Evolutionary conservation across 2,329 filamentous ascomycete genomes (phyloP).

Genomic region (Sporothrix variecibatus): DNA sequence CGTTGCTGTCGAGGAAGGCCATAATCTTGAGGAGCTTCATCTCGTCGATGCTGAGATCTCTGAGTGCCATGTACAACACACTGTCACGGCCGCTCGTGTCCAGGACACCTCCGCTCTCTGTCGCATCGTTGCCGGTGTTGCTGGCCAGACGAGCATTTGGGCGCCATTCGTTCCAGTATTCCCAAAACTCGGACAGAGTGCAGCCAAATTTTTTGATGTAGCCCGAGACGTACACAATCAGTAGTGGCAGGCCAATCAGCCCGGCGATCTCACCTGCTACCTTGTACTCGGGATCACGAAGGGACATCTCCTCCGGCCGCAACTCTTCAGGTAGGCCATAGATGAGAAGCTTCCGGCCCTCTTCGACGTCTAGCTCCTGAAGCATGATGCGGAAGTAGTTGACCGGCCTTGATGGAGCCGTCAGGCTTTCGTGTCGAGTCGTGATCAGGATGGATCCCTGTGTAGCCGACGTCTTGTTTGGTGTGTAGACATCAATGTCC

Average conservation of each 20-base stretch:
- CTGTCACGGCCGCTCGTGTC: constrained; percentile 19
- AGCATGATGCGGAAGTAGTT: constrained; percentile 29
- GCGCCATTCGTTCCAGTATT: constrained; percentile 31
- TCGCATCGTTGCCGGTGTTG: background rate
- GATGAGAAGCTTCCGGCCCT: constrained; percentile 28
- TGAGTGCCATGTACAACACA: constrained; percentile 25
- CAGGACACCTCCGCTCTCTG: background rate
- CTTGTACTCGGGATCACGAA: constrained; percentile 28
- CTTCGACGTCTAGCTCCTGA: constrained; percentile 26
- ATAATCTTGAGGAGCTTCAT: constrained; percentile 29
- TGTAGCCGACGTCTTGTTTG: constrained; percentile 27
- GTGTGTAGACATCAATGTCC: constrained; percentile 30
- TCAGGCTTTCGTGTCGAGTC: constrained; percentile 28
- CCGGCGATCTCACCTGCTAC: constrained; percentile 27
- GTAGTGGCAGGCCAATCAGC: constrained; percentile 26
- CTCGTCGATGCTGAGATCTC: constrained; percentile 28
- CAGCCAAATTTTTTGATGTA: constrained; percentile 30
- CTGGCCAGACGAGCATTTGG: constrained; percentile 3
- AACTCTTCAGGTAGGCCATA: constrained; percentile 28
- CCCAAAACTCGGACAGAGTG: constrained; percentile 29
- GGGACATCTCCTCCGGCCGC: constrained; percentile 25
- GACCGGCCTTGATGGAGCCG: constrained; percentile 29
- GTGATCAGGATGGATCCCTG: constrained; percentile 30
- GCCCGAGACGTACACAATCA: constrained; percentile 30
- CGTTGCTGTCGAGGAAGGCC: constrained; percentile 30